Percentiles rank a stretch among this genome's conserved stretches.
phyloP scores from a whole-genome alignment of 176 grass and related monocot species.

The Oryza nivara region DNA sequence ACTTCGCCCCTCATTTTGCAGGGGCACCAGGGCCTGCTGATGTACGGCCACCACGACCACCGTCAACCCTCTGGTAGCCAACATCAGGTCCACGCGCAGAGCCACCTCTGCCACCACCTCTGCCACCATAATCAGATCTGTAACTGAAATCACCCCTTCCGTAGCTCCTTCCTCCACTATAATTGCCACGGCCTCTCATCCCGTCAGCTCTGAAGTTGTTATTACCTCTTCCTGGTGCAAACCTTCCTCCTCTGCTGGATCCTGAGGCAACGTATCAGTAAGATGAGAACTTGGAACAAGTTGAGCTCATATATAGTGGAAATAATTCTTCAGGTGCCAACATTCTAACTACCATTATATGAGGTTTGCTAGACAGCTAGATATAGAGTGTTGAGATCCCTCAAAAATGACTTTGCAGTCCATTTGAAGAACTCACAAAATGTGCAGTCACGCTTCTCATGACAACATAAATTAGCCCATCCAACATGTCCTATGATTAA shows the following conservation, averaged over 20 bases:
- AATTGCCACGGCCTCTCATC: constrained; percentile 59
- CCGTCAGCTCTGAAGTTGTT: constrained; percentile 67
- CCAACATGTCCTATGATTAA: background rate
- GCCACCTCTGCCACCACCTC: constrained; percentile 61
- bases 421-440: background rate
- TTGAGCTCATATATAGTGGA: background rate
- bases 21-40: constrained; percentile 38
- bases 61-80: constrained; percentile 77
- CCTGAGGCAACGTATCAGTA: constrained; percentile 45
- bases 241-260: constrained; percentile 68
- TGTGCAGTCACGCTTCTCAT: background rate
- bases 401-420: background rate
- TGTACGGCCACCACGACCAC: constrained; percentile 52
- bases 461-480: constrained; percentile 7
- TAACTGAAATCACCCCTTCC: constrained; percentile 63
- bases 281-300: background rate
- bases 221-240: constrained; percentile 65
- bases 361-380: background rate
- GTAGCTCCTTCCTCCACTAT: constrained; percentile 58
- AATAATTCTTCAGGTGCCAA: background rate
- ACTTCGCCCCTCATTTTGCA: constrained; percentile 27
- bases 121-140: constrained; percentile 56
- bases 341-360: background rate
- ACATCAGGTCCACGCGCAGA: constrained; percentile 41
- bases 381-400: background rate